Conservation (phyloP, 1,284 basidiomycete species). For the Pyrrhoderma lamaoense region DNA sequence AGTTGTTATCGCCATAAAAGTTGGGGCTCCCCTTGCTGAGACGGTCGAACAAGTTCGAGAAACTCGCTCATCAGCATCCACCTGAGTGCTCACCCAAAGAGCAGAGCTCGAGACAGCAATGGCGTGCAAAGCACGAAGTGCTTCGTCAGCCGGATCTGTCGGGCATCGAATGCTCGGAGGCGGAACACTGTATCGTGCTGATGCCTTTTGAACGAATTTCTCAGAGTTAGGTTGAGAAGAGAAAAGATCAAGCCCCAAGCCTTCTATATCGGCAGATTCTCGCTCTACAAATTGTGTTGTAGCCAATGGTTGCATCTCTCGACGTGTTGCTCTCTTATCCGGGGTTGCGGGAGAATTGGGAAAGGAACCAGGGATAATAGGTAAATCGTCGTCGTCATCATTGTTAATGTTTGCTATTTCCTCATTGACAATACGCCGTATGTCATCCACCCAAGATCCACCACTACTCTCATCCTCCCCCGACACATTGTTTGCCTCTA, state of each 20-base stretch:
- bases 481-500: background rate
- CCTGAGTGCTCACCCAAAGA: slow-evolving; percentile 2
- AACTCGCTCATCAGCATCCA: background rate
- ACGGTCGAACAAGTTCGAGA: slow-evolving; percentile 12
- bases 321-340: background rate
- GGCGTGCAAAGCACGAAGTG: slow-evolving; percentile 16
- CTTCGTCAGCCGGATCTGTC: slow-evolving; percentile 14
- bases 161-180: slow-evolving; percentile 16
- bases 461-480: slow-evolving; percentile 6
- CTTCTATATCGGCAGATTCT: slow-evolving; percentile 3
- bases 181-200: slow-evolving; percentile 13
- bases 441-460: slow-evolving; percentile 14
- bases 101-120: slow-evolving; percentile 10
- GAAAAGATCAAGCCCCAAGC: slow-evolving; percentile 15
- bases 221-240: background rate
- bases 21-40: slow-evolving; percentile 9
- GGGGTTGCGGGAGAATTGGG: slow-evolving; percentile 13
- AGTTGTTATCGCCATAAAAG: slow-evolving; percentile 17
- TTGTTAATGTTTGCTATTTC: background rate
- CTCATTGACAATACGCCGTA: slow-evolving; percentile 10
- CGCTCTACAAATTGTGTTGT: background rate
- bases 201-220: background rate
- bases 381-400: slow-evolving; percentile 12
- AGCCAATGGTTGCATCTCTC: background rate
- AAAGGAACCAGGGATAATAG: slow-evolving; percentile 17